Evolutionary conservation across 140 eudicot species (phyloP), one percentile per base, ranked within the genome.

Genomic region (Ambrosia hybrid): DNA sequence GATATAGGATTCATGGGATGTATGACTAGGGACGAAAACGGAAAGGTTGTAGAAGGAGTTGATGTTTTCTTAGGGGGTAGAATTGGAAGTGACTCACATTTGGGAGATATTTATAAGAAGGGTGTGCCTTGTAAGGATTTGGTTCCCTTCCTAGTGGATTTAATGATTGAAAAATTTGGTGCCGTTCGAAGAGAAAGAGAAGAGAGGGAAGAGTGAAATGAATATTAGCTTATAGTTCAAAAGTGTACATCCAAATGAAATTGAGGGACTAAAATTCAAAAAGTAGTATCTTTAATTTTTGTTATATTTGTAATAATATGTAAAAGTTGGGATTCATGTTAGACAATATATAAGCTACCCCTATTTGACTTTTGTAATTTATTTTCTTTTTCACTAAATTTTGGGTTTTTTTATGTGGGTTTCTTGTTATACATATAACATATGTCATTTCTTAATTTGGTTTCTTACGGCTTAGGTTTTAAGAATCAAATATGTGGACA

Each of bases 1-100:
- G 98, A 93, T 79, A 90, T 93, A 1, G 98, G 98, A 65, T 93
- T 93, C 79, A 87, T 93, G 98, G 98, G 98, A 62, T 90, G 97
- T 79, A 90, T 90, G 98, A 65, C 98, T 12, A 73, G 91, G 79
- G 82, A 84, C 45, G 82, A 83, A 73, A 81, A 88, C 16, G 96
- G 96, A 57, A 93, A 93, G 62, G 51, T 75, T n/a, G 91, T 87
- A 4, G 96, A 93, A 83, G 98, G 97, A 21, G 97, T 81, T 0
- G 97, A 93, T 76, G 97, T 93, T 17, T 93, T 15, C 79, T 59
- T 93, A 73, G 98, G 98, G 30, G 98, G 97, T 65, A 79, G 97
- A 66, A 88, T 93, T 37, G 98, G 98, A 58, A 90, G 98, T 52
- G 96, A 90, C 76, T 93, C 97, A 41, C 97, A 90, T 74, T 81